Conservation (phyloP, 371 early-diverging fungal species). For the Syncephalastrum monosporum region DNA sequence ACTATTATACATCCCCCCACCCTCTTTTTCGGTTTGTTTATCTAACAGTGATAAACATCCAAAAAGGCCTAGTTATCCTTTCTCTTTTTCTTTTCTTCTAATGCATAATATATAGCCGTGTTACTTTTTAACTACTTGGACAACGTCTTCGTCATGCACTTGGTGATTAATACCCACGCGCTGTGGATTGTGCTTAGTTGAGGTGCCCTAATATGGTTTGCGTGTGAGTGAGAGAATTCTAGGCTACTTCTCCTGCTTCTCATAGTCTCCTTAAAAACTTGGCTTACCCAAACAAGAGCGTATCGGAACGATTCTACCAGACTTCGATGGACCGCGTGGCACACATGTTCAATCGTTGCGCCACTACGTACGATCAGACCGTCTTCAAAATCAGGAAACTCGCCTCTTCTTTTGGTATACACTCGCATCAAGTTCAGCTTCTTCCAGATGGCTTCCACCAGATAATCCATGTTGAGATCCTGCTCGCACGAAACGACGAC, state of each 20-base stretch:
- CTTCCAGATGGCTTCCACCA: slow-evolving; percentile 91
- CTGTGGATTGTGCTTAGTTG: slow-evolving; percentile 96
- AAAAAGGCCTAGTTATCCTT: too few relatives aligned
- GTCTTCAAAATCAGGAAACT: slow-evolving; percentile 94
- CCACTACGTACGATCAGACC: slow-evolving; percentile 91
- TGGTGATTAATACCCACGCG: slow-evolving; percentile 93
- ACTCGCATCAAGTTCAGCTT: slow-evolving; percentile 87
- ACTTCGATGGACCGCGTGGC: slow-evolving; percentile 93
- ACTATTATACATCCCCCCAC: too few relatives aligned
- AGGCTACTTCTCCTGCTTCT: background rate
- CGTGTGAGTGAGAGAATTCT: background rate
- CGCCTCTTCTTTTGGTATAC: slow-evolving; percentile 98
- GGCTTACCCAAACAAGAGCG: slow-evolving; percentile 85
- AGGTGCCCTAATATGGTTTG: slow-evolving; percentile 62
- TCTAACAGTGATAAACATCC: too few relatives aligned
- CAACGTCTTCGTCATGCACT: slow-evolving; percentile 98
- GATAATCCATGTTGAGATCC: slow-evolving; percentile 93
- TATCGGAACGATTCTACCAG: slow-evolving; percentile 91
- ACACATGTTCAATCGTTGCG: slow-evolving; percentile 94
- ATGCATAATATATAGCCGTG: slow-evolving; percentile 5
- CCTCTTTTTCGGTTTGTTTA: too few relatives aligned
- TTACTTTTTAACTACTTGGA: slow-evolving; percentile 85
- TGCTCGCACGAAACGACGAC: slow-evolving; percentile 92
- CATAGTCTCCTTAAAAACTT: background rate
- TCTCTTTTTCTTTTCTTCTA: background rate